Percentiles rank a stretch among this genome's conserved stretches.
Evolutionary conservation across 306 rosid genomes (phyloP).

Genomic region (Dalbergia cultrata): DNA sequence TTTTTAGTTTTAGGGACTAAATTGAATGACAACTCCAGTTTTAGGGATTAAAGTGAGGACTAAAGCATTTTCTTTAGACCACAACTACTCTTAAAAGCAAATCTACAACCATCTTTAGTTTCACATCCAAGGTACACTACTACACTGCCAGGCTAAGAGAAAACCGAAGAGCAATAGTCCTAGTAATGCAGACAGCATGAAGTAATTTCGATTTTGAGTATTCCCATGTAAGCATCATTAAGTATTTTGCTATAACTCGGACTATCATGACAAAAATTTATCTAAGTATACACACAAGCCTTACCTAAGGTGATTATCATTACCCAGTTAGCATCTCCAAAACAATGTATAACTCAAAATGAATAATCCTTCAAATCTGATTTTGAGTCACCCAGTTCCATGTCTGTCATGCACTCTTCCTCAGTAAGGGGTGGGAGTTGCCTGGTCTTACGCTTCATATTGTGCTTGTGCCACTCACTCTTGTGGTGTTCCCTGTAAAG

Average conservation of each 20-base stretch:
- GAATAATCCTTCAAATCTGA: constrained; percentile 90
- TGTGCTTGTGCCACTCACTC: constrained; percentile 97
- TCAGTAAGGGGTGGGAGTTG: constrained; percentile 82
- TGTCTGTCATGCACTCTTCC: constrained; percentile 79
- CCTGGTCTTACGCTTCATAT: constrained; percentile 81
- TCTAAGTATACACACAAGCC: constrained; percentile 14
- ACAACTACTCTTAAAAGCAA: not conserved
- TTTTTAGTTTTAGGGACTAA: too few species aligned
- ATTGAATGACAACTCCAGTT: too few species aligned
- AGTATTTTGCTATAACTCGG: constrained; percentile 17
- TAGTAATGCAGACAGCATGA: not conserved
- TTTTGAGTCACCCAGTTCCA: constrained; percentile 67
- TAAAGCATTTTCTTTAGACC: not conserved
- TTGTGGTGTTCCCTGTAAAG: constrained; percentile 86
- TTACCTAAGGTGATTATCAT: not conserved
- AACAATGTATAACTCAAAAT: constrained; percentile 56
- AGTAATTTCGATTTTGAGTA: constrained; percentile 1
- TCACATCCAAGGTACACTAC: not conserved
- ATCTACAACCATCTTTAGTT: constrained; percentile 7
- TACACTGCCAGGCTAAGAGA: not conserved
- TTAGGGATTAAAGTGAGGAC: too few species aligned
- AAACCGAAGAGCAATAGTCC: not conserved
- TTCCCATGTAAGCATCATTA: constrained; percentile 12
- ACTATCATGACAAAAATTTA: constrained; percentile 38
- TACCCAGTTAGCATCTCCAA: not conserved